A percentile compares a stretch with the other conserved stretches of the same genome.
Conservation (phyloP, 495 filamentous ascomycete species). For the Hyaloscypha variabilis region DNA sequence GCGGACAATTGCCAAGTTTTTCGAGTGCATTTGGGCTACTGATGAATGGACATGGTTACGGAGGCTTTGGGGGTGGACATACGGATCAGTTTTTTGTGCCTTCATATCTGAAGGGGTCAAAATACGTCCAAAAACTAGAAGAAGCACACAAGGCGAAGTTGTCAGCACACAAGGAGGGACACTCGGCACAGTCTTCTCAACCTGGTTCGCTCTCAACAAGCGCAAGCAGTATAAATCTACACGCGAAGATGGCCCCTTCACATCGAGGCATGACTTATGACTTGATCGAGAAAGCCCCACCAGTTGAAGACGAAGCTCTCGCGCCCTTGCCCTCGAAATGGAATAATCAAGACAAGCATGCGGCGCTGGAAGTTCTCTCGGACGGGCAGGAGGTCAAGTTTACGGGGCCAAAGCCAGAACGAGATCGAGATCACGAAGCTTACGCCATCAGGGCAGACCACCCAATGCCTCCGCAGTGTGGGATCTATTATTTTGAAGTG, state of each 20-base stretch:
- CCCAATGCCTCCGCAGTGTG: conserved; percentile 88
- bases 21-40: conserved; percentile 35
- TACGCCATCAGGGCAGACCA: conserved; percentile 83
- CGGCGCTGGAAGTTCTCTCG: conserved; percentile 70
- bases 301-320: conserved; percentile 55
- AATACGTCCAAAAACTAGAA: conserved; percentile 74
- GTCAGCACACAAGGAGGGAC: conserved; percentile 48
- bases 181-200: conserved; percentile 36
- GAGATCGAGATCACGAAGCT: conserved; percentile 74
- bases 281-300: conserved; percentile 76
- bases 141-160: conserved; percentile 61
- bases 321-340: conserved; percentile 79
- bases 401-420: conserved; percentile 39
- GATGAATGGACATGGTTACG: conserved; percentile 26
- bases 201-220: conserved; percentile 60
- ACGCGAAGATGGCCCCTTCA: conserved; percentile 65
- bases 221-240: conserved; percentile 64
- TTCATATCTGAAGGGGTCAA: conserved; percentile 78
- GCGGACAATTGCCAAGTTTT: conserved; percentile 35
- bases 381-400: conserved; percentile 84
- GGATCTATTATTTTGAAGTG: conserved; percentile 96
- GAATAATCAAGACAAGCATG: conserved; percentile 76
- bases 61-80: conserved; percentile 25
- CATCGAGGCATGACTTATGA: conserved; percentile 86
- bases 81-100: conserved; percentile 69